Evolutionary conservation across 208 protist species (phyloP), one percentile per base, ranked within the genome.

Genomic region (Herpetomonas samuelpessoai): DNA sequence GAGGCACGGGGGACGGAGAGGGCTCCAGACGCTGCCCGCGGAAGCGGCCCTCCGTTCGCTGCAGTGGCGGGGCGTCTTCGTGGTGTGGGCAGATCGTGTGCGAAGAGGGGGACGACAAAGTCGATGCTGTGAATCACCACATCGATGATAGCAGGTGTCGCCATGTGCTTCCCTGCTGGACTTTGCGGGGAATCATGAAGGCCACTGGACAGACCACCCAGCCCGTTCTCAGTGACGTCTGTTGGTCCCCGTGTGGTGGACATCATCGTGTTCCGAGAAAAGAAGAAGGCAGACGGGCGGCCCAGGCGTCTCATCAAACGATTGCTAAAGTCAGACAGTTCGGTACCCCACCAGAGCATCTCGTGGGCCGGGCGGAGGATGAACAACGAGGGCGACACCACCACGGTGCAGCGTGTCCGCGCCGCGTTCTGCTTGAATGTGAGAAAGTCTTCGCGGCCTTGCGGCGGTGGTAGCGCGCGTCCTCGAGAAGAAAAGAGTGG

Each of bases 321-420:
- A 7, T 4, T 19, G n/a, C 57, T 0, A 62, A 76, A 66, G 22
- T 48, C 35, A 21, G 22, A 1, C 7, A 70, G 24, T 41, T 79
- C 83, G 22, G 56, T 46, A 2, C 51, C 27, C 86, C 86, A 92
- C 86, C 86, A 92, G 10, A 53, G 58, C 57, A 82, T 57, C 56
- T 92, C 86, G 65, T 86, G 81, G 48, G 74, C 35, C 2, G 81
- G 79, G 14, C 81, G 65, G 38, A 74, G 50, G 12, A 86, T 55
- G n/a, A 92, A 29, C 2, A 76, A 47, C 44, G 68, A 78, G 10
- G 64, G 74, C 18, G 68, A 46, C n/a, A 92, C 39, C 27, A 39
- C 57, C 7, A 79, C 63, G 14, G 66, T 62, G 1, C 80, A 30
- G 30, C 71, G 72, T 3, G 81, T 86, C 18, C 60, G 55, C n/a